Evolutionary conservation across 1,284 basidiomycete genomes (phyloP), one percentile per base, ranked within the genome.

Genomic region (Cryptococcus jaspeensis): DNA sequence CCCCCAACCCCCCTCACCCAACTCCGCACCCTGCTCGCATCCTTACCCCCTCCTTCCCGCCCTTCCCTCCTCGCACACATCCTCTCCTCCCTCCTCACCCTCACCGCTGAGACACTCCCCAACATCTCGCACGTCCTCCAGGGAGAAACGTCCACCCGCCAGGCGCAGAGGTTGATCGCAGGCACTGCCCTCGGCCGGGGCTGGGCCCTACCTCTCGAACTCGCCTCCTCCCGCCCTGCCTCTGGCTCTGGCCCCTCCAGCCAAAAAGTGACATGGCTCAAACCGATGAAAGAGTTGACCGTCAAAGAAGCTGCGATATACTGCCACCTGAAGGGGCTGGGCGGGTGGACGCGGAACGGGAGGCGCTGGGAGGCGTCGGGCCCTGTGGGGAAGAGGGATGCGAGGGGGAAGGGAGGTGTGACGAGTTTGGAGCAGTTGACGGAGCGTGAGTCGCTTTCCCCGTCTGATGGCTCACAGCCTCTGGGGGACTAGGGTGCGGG

Each of bases 141-240:
- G n/a, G 90, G 90, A 55, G 88, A 89, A 22, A 88, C 87, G 1
- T 80, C 91, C 15, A 92, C 91, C 0, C 85, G 87, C 0, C 81
- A 92, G 16, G 90, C 90, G 0, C 82, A 92, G 49, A 84, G 85
- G 12, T 78, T 92, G 39, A 87, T 92, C 56, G 84, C 86, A 1
- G 84, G 83, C 9, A 85, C 92, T 48, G 84, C 89, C 0, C 84
- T 86, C 65, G 91, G 91, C n/a, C 84, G 85, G 2, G 91, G 90
- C 0, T 90, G 88, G 75, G 80, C 84, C 2, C 81, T 93, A 9
- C 83, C 81, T 13, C 85, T 89, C 65, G 87, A 92, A 64, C 80
- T 84, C 28, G 81, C 85, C 58, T 85, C 87, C 7, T 36, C 48
- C 1, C 49, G 46, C 16, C 12, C 45, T 59, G 23, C 35, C 28